Evolutionary conservation across 2,329 filamentous ascomycete genomes (phyloP).

Genomic region (Claviceps africana): DNA sequence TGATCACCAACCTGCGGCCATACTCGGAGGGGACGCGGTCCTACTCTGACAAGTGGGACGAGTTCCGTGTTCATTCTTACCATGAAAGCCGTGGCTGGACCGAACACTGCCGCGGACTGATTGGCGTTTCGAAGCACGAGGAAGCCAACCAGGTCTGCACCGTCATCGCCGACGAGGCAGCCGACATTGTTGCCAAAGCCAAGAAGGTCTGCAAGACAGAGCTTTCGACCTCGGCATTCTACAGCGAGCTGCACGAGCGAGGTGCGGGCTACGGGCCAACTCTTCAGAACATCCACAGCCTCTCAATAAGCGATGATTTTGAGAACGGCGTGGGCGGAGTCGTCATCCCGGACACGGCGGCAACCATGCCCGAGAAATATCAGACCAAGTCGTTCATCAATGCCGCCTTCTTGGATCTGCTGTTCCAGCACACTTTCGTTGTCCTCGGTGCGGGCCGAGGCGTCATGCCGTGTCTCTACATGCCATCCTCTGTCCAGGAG

Average conservation of each 20-base stretch:
- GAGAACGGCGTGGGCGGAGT: background rate
- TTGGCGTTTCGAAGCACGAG: slow-evolving; percentile 20
- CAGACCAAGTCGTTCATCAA: slow-evolving; percentile 31
- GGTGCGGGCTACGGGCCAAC: slow-evolving; percentile 13
- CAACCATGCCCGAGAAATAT: slow-evolving; percentile 29
- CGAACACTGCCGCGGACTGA: slow-evolving; percentile 42
- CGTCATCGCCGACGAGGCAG: background rate
- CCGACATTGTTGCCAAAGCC: slow-evolving; percentile 2
- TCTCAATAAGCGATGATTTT: background rate
- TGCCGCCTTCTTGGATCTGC: slow-evolving; percentile 30
- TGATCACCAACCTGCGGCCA: slow-evolving; percentile 11
- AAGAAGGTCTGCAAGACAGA: slow-evolving; percentile 11
- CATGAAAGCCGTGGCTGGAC: slow-evolving; percentile 37
- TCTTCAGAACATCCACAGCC: background rate
- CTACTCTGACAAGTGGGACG: slow-evolving; percentile 34
- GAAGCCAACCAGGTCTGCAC: background rate
- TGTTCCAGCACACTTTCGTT: slow-evolving; percentile 26
- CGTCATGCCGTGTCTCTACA: slow-evolving; percentile 20
- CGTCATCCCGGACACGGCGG: slow-evolving; percentile 26
- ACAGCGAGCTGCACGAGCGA: slow-evolving; percentile 12
- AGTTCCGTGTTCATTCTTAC: slow-evolving; percentile 43
- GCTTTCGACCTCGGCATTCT: slow-evolving; percentile 6
- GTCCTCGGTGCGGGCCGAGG: slow-evolving; percentile 22
- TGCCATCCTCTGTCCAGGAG: slow-evolving; percentile 21
- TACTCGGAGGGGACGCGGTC: slow-evolving; percentile 16